These are phyloP conservation scores for Hymenoscyphus occultus DNA, from an alignment of 2,329 filamentous ascomycete genomes.

Conservation along the genomic window DNA sequence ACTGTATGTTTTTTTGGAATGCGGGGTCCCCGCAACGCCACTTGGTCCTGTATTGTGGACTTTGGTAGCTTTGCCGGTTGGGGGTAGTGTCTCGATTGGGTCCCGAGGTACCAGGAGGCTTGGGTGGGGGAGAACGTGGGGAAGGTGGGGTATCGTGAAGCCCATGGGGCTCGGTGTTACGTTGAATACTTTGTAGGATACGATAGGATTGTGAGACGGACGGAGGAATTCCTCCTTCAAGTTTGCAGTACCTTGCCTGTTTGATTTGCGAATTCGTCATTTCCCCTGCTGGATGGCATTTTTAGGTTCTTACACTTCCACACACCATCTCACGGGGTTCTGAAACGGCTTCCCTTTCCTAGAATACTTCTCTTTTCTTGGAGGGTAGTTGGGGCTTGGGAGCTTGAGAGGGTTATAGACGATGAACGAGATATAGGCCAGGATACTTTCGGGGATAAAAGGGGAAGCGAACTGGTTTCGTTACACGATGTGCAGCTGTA, in stretches of 20 bases:
- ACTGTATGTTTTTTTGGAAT: background rate
- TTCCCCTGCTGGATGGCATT: too few relatives aligned
- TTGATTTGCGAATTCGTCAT: too few relatives aligned
- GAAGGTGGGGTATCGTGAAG: background rate
- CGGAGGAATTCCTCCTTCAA: too few relatives aligned
- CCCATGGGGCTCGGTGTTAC: background rate
- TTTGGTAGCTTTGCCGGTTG: background rate
- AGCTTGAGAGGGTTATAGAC: background rate
- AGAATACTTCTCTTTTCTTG: background rate
- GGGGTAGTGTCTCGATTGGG: background rate
- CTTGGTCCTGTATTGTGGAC: background rate
- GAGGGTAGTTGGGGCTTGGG: background rate
- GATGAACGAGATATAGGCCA: background rate
- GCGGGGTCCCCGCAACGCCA: conserved; percentile 1
- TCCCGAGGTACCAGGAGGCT: background rate
- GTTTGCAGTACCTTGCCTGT: too few relatives aligned
- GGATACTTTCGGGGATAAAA: background rate
- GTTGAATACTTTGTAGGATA: background rate
- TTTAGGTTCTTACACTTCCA: too few relatives aligned
- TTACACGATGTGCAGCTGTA: background rate
- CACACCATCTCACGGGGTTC: too few relatives aligned
- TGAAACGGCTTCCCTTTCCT: background rate
- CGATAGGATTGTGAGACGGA: background rate
- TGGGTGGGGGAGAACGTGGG: background rate
- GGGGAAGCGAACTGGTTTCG: background rate